Base-by-base conservation (phyloP, 345 rosid species). In the Hevea brasiliensis region DNA sequence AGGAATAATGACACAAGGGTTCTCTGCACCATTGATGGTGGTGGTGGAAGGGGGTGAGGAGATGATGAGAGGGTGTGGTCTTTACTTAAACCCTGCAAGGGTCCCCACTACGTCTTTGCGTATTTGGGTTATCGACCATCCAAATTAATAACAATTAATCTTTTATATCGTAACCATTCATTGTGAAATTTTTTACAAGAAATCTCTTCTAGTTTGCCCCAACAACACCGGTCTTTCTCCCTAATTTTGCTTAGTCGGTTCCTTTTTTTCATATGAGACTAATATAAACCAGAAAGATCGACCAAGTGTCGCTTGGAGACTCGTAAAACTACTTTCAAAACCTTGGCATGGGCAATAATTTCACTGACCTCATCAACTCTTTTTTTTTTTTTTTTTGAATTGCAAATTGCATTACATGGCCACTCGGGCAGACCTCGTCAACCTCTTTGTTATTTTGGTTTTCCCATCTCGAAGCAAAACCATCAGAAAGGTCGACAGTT, bases 11-110 rank as follows among this genome's bases (percentile, higher is more conserved):
- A 47, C 51, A 48, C 10, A 0, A 23, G 68, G 56, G 32, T 50
- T 47, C 23, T 45, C 21, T 59, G 71, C 71, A 67, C 71, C 71
- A 67, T 51, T 50, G 45, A 51, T 67, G 59, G 71, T 67, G 71
- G 59, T 6, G n/a, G 20, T 20, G 27, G 40, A 20, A 13, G 24
- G 4, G 24, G 29, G 29, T 32, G 37, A 32, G 2, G 37, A 32
- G 54, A 44, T n/a, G 54, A 44, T 4, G 32, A 47, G 26, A 56
- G 53, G 41, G 40, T 66, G 70, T 67, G 60, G 60, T 50, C 8
- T 32, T 44, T 7, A 66, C 56, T 48, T 66, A 44, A 65, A 45
- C 56, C 9, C n/a, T n/a, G n/a, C 0, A 12, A 27, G n/a, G 60
- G 71, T 67, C 71, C 71, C 71, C 71, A 67, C 70, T 54, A 1